Evolutionary conservation across 2,329 filamentous ascomycete species (phyloP), one percentile per base, ranked within the genome.

Genomic region (Xylaria multiplex): DNA sequence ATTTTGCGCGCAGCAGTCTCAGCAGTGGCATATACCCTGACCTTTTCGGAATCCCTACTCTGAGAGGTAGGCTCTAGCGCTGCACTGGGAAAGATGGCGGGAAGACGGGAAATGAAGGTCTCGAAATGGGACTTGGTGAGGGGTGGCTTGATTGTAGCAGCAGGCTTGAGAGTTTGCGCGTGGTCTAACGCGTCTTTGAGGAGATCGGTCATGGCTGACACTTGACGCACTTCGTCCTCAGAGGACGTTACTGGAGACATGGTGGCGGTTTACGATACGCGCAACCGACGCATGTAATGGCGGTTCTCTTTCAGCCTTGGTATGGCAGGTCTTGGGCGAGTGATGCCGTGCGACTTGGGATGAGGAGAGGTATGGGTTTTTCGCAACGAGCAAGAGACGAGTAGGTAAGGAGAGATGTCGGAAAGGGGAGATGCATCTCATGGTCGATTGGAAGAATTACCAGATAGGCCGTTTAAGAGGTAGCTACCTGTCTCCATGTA

Each of bases 1-100:
- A 91, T 86, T 72, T 91, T 88, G 73, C 93, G 90, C 57, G 91
- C 91, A 11, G 93, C 93, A 19, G 91, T 93, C 79, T 98, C 96
- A 53, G 97, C 88, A 24, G 92, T 85, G 40, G 90, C 88, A 76
- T 88, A 89, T 70, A 90, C 88, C 50, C 86, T 85, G 65, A 73
- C 82, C 70, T 83, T 83, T 45, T 81, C 79, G 6, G 75, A 52
- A n/a, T 78, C 77, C 65, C 73, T 74, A 14, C 70, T 71, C 37
- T 77, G 75, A 14, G 72, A 67, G 32, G 61, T 55, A 30, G 69
- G 60, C 24, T 69, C 76, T 43, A 70, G 76, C 67, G 70, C 70
- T 65, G 58, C 70, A 65, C 48, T 78, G 62, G 77, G 78, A n/a
- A 85, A 81, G 14, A 82, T 76, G 32, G 75, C 72, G 24, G 78